A percentile compares a stretch with the other conserved stretches of the same genome.
Evolutionary conservation across 257 asterid species (phyloP).

Genomic region (Cruciata laevipes): DNA sequence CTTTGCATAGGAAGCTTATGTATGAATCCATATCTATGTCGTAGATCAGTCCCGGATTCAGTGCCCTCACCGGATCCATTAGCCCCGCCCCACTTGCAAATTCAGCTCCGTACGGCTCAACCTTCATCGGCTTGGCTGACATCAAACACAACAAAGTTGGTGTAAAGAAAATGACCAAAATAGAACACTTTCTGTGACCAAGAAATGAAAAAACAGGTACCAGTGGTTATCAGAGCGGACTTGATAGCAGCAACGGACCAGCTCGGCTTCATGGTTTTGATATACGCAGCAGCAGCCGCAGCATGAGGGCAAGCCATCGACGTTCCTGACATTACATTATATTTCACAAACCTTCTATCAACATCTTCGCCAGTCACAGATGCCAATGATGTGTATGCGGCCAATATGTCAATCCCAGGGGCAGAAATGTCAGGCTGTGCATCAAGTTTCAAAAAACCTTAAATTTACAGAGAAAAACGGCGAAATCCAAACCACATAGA

Average conservation of each 20-base stretch:
- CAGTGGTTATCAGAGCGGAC: conserved; percentile 84
- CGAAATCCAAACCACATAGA: not conserved
- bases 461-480: not conserved
- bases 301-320: conserved; percentile 88
- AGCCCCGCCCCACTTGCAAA: conserved; percentile 61
- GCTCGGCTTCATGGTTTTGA: conserved; percentile 58
- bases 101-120: conserved; percentile 32
- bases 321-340: conserved; percentile 63
- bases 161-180: not conserved
- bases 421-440: conserved; percentile 80
- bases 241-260: conserved; percentile 86
- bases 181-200: too few relatives aligned
- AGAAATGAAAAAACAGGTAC: conserved; percentile 18
- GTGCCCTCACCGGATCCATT: conserved; percentile 46
- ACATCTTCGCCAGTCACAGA: conserved; percentile 17
- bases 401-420: conserved; percentile 70
- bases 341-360: conserved; percentile 36
- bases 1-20: conserved; percentile 53
- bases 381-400: conserved; percentile 39
- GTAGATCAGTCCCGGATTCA: conserved; percentile 62
- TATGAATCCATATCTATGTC: conserved; percentile 38
- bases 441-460: not conserved
- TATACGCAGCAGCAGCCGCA: conserved; percentile 68
- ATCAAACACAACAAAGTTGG: not conserved
- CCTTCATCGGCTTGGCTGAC: conserved; percentile 50